Evolutionary conservation across 129 eudicot species (phyloP).

Genomic region (Lonicera japonica): DNA sequence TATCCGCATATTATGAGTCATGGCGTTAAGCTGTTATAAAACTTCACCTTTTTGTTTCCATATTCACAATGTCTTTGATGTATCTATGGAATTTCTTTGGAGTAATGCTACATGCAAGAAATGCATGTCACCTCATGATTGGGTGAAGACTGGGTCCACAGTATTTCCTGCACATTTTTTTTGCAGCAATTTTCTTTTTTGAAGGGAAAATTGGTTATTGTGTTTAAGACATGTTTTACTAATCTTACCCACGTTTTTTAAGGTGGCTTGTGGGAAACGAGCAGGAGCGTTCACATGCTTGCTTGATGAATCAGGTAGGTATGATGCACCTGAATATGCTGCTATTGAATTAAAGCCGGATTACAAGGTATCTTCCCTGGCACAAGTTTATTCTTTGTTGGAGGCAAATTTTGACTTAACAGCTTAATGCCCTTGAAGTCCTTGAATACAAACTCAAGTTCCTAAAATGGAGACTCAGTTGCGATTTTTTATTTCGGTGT

Average conservation of each 20-base stretch:
- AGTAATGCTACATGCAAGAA: too few species aligned
- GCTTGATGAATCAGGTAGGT: constrained; percentile 97
- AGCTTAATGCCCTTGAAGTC: constrained; percentile 22
- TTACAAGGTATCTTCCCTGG: constrained; percentile 85
- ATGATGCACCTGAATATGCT: constrained; percentile 63
- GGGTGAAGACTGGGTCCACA: too few species aligned
- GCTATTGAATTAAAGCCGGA: constrained; percentile 76
- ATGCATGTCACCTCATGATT: too few species aligned
- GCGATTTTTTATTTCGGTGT: neutral
- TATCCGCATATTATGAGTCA: too few species aligned
- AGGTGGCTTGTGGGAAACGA: constrained; percentile 98
- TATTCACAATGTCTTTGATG: neutral
- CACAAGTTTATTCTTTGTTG: constrained; percentile 50
- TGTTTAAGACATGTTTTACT: neutral
- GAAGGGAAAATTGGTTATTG: neutral
- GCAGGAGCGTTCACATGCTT: constrained; percentile 90
- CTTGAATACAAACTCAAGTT: neutral
- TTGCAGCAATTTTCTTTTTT: too few species aligned
- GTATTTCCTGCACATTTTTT: too few species aligned
- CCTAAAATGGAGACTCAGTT: neutral
- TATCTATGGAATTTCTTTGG: neutral
- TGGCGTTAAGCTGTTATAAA: too few species aligned
- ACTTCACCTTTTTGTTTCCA: neutral
- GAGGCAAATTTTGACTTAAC: constrained; percentile 62
- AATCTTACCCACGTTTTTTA: constrained; percentile 7